Evolutionary conservation across 805 yeast species (phyloP), one percentile per base, ranked within the genome.

Genomic region (Yamadazyma olivae): DNA sequence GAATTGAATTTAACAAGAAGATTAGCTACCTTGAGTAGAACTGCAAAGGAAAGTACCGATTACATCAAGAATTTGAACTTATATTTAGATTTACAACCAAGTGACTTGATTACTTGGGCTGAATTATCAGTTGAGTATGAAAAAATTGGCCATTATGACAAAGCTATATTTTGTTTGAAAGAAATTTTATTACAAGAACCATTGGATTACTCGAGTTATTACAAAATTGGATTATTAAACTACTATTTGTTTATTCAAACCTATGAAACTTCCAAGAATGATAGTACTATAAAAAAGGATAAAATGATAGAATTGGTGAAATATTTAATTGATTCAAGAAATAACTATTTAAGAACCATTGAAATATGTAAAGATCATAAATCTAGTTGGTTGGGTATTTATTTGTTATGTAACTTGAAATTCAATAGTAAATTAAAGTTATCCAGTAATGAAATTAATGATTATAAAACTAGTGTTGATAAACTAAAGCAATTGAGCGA

Each of bases 101-200:
- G 81, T 15, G 98, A 93, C 56, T 64, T 75, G 2, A 79, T 83
- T 44, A 64, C 83, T 2, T 88, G 95, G 95, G 70, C 79, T 32
- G 95, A 86, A 57, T 65, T 89, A 37, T 83, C 79, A 3, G 76
- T 77, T 24, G 64, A 74, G n/a, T 91, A 91, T 54, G 58, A 58
- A 17, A 54, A 63, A 10, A 42, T 71, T 6, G 89, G 89, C 1
- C 79, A 80, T 50, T 79, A 74, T 45, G 81, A 77, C 23, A 79
- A 80, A 48, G 81, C 93, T 0, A 70, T 83, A 5, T 77, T 71
- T 53, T 70, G 86, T 37, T 70, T 74, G 18, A 78, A 85, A 51
- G 96, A 91, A 53, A 75, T 85, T 2, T 57, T 90, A 12, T 51
- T 85, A 22, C 68, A 75, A 17, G 71, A 70, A 37, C 96, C 96